Percentiles rank a stretch among this genome's conserved stretches.
These are phyloP conservation scores for Penicillium cinerascens DNA, from an alignment of 495 filamentous ascomycete species.

Conservation along the genomic window DNA sequence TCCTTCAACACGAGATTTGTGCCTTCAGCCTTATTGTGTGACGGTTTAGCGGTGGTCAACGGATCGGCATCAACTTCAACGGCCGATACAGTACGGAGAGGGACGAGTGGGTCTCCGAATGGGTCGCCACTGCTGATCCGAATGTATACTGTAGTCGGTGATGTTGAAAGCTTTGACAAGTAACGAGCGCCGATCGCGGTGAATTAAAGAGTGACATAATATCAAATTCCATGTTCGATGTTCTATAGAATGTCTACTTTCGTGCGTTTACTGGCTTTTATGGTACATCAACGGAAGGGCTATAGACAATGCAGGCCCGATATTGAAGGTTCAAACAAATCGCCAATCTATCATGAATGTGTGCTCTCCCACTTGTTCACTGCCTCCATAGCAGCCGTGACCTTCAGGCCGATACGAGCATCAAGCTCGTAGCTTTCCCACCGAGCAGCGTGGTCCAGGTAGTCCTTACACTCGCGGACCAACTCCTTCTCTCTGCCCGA, in stretches of 20 bases:
- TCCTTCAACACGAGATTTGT: no score
- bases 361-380: slow-evolving; percentile 61
- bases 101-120: neutral
- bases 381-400: slow-evolving; percentile 75
- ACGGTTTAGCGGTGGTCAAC: no score
- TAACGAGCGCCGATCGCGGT: neutral
- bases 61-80: no score
- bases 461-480: slow-evolving; percentile 63
- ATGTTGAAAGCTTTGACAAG: no score
- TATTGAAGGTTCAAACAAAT: neutral
- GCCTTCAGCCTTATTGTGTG: no score
- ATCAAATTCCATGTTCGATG: neutral
- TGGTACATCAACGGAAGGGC: slow-evolving; percentile 5
- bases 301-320: slow-evolving; percentile 7
- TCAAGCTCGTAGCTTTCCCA: slow-evolving; percentile 90
- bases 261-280: neutral
- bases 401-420: slow-evolving; percentile 77
- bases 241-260: slow-evolving; percentile 4
- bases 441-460: slow-evolving; percentile 71
- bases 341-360: slow-evolving; percentile 17
- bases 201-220: slow-evolving; percentile 9
- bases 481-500: slow-evolving; percentile 46
- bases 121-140: no score
- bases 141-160: no score
- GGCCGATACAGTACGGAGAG: neutral